Conservation (phyloP, 176 grass and related monocot genomes). For the Musa beccarii region DNA sequence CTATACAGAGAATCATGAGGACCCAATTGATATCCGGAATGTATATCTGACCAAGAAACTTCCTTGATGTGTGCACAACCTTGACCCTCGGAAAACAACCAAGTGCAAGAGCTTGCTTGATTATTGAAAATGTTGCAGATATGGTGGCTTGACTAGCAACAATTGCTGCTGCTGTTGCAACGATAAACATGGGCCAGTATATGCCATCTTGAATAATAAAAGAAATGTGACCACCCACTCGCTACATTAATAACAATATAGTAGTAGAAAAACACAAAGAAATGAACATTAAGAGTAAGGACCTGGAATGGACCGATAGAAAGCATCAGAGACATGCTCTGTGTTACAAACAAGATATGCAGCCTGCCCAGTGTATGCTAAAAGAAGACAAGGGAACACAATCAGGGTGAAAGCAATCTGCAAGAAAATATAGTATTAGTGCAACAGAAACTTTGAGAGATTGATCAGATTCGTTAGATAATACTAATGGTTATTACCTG, state of each 20-base stretch:
- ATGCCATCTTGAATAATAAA: constrained; percentile 28
- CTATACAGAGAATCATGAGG: constrained; percentile 77
- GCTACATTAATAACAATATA: background rate
- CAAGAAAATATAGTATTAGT: background rate
- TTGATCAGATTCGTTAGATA: background rate
- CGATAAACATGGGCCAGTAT: constrained; percentile 73
- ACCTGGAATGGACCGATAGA: constrained; percentile 80
- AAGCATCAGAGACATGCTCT: constrained; percentile 56
- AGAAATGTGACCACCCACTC: background rate
- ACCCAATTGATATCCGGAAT: constrained; percentile 91
- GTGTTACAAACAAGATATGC: constrained; percentile 51
- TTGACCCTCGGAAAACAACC: constrained; percentile 84
- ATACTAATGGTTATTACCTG: constrained; percentile 37
- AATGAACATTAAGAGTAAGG: background rate
- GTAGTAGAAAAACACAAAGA: background rate
- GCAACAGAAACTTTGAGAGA: constrained; percentile 1
- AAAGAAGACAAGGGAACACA: constrained; percentile 75
- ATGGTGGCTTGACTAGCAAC: constrained; percentile 93
- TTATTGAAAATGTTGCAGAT: constrained; percentile 77
- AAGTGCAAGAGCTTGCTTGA: constrained; percentile 67
- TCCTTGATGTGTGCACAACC: constrained; percentile 72
- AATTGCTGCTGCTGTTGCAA: constrained; percentile 64
- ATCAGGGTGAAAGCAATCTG: constrained; percentile 27
- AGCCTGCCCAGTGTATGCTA: constrained; percentile 86
- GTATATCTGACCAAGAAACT: constrained; percentile 78